Evolutionary conservation across 1,284 basidiomycete species (phyloP), one percentile per base, ranked within the genome.

Genomic region (Cystobasidiaceae sp.): DNA sequence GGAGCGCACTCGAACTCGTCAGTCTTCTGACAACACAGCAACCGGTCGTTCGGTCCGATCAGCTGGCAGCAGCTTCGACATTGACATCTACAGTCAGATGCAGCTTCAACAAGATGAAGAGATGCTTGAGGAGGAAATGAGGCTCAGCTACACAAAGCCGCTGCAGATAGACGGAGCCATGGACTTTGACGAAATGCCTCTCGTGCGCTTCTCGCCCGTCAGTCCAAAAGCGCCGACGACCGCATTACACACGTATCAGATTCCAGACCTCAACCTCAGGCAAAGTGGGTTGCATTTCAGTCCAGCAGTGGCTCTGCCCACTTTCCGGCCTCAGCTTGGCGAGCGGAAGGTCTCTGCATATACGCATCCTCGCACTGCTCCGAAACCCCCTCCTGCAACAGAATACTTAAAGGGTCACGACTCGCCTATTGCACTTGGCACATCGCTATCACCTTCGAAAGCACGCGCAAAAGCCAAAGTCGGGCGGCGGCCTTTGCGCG

Each of bases 51-150:
- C 60, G 17, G 41, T 62, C 30, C 60, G 50, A 28, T 62, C 60
- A 4, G 60, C 28, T 1, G 60, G 37, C 25, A 62, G 60, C n/a
- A 50, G 45, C 25, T 62, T 62, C 30, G 60, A 62, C 27, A 45
- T 62, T n/a, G 60, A 62, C 25, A 49, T 62, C 6, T 62, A 62
- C 21, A 45, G 28, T 4, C 50, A 62, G n/a, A 54, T 54, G 60
- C 60, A 62, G 27, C 25, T 62, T 25, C 34, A 54, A n/a, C 39
- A 50, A 25, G 48, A 60, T 32, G 44, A 51, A 17, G 58, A 60
- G n/a, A 39, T 28, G 13, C 58, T 60, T 39, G 58, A 60, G 37
- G 58, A 60, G n/a, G 58, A 60, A 25, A 60, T 50, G 45, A 27
- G 58, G 17, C 48, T 44, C 13, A 60, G 58, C 23, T 50, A 37